Evolutionary conservation across 2,329 filamentous ascomycete species (phyloP).

Genomic region (Colletotrichum viniferum): DNA sequence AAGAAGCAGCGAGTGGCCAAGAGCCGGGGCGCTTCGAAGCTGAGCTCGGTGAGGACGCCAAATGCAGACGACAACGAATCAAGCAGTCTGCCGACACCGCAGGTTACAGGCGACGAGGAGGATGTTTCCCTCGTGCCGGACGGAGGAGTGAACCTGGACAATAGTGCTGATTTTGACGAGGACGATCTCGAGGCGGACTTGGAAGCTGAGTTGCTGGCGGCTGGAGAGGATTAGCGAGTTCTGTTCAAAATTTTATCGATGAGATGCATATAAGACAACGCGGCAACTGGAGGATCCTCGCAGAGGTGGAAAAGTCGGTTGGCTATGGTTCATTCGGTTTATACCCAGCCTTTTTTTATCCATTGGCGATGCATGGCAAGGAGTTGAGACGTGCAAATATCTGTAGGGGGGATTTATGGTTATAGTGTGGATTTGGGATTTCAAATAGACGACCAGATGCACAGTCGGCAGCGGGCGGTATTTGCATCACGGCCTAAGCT

Average conservation of each 20-base stretch:
- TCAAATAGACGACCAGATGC: neutral
- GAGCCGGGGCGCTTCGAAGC: constrained; percentile 47
- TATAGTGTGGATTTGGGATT: neutral
- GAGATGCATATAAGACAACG: neutral
- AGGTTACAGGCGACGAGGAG: constrained; percentile 46
- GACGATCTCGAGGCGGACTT: constrained; percentile 63
- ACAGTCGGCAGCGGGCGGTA: neutral
- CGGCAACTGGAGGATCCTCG: neutral
- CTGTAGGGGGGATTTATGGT: constrained; percentile 5
- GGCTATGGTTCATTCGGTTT: constrained; percentile 22
- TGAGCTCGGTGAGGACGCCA: constrained; percentile 50
- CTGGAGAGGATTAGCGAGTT: constrained; percentile 27
- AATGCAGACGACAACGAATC: constrained; percentile 39
- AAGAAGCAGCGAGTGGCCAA: constrained; percentile 58
- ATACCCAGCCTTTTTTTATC: constrained; percentile 23
- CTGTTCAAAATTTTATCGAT: neutral
- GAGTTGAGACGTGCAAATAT: constrained; percentile 22
- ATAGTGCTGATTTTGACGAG: constrained; percentile 49
- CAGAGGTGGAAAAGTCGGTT: constrained; percentile 8
- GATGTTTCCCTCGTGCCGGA: constrained; percentile 29
- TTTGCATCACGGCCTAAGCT: neutral
- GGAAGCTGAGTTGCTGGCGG: constrained; percentile 67
- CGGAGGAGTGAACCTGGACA: constrained; percentile 27
- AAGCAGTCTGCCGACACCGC: constrained; percentile 44
- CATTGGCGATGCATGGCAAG: constrained; percentile 23